Percentiles rank a stretch among this genome's conserved stretches.
Conservation (phyloP, 108 stramenopile species). For the Cylindrotheca fusiformis region DNA sequence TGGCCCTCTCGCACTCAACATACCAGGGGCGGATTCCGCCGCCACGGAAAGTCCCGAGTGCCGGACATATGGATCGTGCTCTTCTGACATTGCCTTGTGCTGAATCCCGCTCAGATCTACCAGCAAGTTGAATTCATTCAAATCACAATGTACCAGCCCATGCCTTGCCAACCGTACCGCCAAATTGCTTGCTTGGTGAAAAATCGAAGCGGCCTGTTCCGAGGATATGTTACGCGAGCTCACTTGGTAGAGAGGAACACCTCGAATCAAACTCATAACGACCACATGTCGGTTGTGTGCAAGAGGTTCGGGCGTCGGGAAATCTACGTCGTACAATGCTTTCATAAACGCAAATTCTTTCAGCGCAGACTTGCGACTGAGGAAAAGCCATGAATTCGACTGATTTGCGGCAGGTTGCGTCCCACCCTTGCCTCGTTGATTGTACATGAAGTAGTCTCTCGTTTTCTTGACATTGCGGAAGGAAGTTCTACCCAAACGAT, state of each 20-base stretch:
- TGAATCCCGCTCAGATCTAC: constrained; percentile 89
- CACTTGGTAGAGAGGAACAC: constrained; percentile 92
- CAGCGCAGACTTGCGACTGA: constrained; percentile 88
- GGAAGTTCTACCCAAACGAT: constrained; percentile 96
- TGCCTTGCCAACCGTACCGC: constrained; percentile 80
- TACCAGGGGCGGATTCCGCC: constrained; percentile 52
- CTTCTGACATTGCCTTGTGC: constrained; percentile 31
- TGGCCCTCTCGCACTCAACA: constrained; percentile 64
- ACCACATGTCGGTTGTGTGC: constrained; percentile 95
- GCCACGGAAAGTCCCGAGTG: constrained; percentile 80
- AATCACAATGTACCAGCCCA: constrained; percentile 98
- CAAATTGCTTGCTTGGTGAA: constrained; percentile 69
- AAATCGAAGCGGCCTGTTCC: constrained; percentile 89
- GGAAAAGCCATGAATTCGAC: constrained; percentile 94
- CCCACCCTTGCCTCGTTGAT: constrained; percentile 41
- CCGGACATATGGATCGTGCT: constrained; percentile 76
- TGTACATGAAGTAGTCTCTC: constrained; percentile 93
- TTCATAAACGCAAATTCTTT: constrained; percentile 99
- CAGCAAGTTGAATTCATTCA: constrained; percentile 99
- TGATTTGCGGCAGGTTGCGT: constrained; percentile 26
- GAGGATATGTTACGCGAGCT: constrained; percentile 69
- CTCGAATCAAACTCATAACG: constrained; percentile 84
- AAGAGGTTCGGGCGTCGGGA: constrained; percentile 92
- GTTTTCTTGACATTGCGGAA: constrained; percentile 97
- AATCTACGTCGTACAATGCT: constrained; percentile 88